These are phyloP conservation scores for Microsporum canis DNA, from an alignment of 2,329 filamentous ascomycete species.

Conservation along the genomic window DNA sequence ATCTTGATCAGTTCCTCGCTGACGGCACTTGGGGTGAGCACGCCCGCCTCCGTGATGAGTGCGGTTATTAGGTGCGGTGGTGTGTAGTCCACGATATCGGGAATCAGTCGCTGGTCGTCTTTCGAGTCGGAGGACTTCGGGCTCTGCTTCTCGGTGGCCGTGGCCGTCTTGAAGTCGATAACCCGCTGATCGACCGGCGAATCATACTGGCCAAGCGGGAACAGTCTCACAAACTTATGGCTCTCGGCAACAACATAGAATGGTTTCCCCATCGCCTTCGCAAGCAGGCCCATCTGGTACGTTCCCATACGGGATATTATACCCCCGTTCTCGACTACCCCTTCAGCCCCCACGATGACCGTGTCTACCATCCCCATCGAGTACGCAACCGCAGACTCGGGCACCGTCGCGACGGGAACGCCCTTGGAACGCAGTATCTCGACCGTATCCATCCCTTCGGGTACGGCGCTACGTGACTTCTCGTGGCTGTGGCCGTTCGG, in stretches of 20 bases:
- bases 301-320: conserved; percentile 80
- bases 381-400: conserved; percentile 65
- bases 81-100: conserved; percentile 37
- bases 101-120: not conserved
- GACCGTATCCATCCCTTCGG: conserved; percentile 62
- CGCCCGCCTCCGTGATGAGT: conserved; percentile 54
- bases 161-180: conserved; percentile 58
- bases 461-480: conserved; percentile 25
- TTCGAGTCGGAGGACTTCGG: conserved; percentile 19
- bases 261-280: conserved; percentile 58
- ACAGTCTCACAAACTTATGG: conserved; percentile 89
- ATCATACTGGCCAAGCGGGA: conserved; percentile 70
- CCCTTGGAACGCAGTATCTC: conserved; percentile 58
- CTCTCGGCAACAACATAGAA: conserved; percentile 91
- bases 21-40: conserved; percentile 52
- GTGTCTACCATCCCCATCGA: conserved; percentile 63
- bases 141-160: conserved; percentile 31
- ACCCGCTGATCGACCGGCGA: conserved; percentile 69
- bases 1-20: conserved; percentile 59
- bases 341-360: conserved; percentile 60
- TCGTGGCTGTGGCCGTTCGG: conserved; percentile 24
- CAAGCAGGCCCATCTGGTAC: conserved; percentile 75
- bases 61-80: conserved; percentile 53
- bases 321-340: conserved; percentile 86
- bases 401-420: conserved; percentile 73